Percentiles rank a stretch among this genome's conserved stretches.
Conservation (phyloP, 2,329 filamentous ascomycete genomes). For the Samsoniella hepiali region DNA sequence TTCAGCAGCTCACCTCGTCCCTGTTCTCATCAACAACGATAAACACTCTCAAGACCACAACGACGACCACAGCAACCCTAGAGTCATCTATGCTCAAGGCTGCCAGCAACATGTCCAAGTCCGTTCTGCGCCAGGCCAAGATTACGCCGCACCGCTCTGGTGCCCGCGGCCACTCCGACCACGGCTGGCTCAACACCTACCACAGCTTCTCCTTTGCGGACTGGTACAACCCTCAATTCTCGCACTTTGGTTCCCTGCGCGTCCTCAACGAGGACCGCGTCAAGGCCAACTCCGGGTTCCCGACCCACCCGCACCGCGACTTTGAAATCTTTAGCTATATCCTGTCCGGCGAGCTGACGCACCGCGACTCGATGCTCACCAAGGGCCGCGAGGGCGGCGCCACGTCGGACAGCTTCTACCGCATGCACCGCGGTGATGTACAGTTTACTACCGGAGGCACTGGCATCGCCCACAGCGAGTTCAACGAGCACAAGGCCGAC, state of each 20-base stretch:
- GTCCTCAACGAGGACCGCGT: conserved; percentile 91
- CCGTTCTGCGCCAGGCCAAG: conserved; percentile 60
- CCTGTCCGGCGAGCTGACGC: conserved; percentile 79
- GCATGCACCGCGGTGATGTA: conserved; percentile 75
- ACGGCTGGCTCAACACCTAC: conserved; percentile 85
- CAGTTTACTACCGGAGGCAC: conserved; percentile 89
- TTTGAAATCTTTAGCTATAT: conserved; percentile 91
- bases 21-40: conserved; percentile 15
- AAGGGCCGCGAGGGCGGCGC: conserved; percentile 58
- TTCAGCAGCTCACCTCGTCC: conserved; percentile 24
- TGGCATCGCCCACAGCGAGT: conserved; percentile 75
- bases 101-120: conserved; percentile 55
- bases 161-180: conserved; percentile 71
- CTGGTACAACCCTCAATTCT: conserved; percentile 64
- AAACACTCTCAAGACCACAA: conserved; percentile 16
- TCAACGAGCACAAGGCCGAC: conserved; percentile 69
- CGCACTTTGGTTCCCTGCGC: conserved; percentile 70
- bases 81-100: conserved; percentile 34
- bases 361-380: conserved; percentile 80
- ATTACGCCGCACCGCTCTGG: conserved; percentile 72
- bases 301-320: conserved; percentile 79
- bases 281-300: conserved; percentile 69
- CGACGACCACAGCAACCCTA: conserved; percentile 6
- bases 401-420: conserved; percentile 61
- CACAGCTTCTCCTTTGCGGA: conserved; percentile 82